Percentiles rank a stretch among this genome's conserved stretches.
These are phyloP conservation scores for Cordyceps pruinosa DNA, from an alignment of 2,329 filamentous ascomycete genomes.

Conservation along the genomic window DNA sequence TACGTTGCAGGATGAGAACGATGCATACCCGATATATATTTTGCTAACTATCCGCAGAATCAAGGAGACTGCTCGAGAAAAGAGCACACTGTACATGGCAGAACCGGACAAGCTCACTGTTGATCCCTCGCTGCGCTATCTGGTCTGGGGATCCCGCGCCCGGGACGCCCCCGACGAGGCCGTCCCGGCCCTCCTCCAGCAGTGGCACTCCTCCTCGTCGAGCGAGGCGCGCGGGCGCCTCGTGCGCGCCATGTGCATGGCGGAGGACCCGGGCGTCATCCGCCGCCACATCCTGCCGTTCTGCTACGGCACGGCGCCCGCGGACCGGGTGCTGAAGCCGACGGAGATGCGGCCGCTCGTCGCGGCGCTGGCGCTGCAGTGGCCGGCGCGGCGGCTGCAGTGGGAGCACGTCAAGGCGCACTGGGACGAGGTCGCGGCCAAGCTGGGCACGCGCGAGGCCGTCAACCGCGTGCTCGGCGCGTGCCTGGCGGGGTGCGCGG, in stretches of 20 bases:
- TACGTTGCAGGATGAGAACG: constrained; percentile 33
- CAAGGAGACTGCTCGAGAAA: background rate
- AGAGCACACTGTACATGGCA: background rate
- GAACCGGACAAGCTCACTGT: background rate
- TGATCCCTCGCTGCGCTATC: background rate
- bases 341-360: constrained; percentile 83
- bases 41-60: background rate
- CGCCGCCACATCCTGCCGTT: constrained; percentile 62
- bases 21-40: too few species aligned
- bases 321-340: constrained; percentile 59
- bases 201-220: background rate
- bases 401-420: constrained; percentile 84
- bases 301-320: constrained; percentile 61
- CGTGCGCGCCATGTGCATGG: background rate
- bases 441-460: constrained; percentile 76
- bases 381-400: constrained; percentile 60
- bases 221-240: background rate
- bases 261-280: constrained; percentile 49
- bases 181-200: background rate
- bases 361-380: constrained; percentile 64
- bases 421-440: constrained; percentile 66
- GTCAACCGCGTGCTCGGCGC: constrained; percentile 81
- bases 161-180: background rate
- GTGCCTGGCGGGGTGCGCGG: constrained; percentile 70
- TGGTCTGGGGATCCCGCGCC: background rate